phyloP scores from a whole-genome alignment of 805 yeast species.

The Candida montana region DNA sequence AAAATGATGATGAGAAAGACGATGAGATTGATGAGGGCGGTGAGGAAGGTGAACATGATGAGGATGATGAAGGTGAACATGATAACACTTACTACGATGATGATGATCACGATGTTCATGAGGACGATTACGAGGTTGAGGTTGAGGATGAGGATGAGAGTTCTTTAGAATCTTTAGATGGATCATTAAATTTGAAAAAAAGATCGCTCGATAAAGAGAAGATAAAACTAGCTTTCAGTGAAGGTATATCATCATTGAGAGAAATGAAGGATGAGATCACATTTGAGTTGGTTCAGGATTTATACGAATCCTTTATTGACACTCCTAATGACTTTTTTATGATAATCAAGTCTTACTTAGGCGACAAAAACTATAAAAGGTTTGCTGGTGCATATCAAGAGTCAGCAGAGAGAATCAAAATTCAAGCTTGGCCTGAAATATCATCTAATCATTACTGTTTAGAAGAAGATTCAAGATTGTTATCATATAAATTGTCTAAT shows the following conservation, averaged over 20 bases:
- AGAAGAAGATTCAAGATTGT: slow-evolving; percentile 4
- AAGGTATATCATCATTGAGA: slow-evolving; percentile 3
- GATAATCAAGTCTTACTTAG: slow-evolving; percentile 4
- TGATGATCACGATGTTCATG: not conserved
- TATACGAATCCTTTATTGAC: slow-evolving; percentile 6
- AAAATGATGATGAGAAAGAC: not conserved
- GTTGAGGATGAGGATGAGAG: no score
- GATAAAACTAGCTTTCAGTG: slow-evolving; percentile 1
- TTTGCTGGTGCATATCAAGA: slow-evolving; percentile 12
- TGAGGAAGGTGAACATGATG: not conserved
- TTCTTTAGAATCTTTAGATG: no score
- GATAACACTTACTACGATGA: not conserved
- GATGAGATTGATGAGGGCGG: not conserved
- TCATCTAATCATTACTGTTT: slow-evolving; percentile 5
- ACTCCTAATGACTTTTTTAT: slow-evolving; percentile 5
- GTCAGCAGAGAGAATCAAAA: slow-evolving; percentile 2
- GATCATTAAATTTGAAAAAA: not conserved
- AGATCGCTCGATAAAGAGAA: not conserved
- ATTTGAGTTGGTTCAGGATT: slow-evolving; percentile 9
- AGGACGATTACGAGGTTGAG: no score
- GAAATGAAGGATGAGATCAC: slow-evolving; percentile 1
- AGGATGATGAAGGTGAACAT: not conserved
- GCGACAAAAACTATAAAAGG: slow-evolving; percentile 3
- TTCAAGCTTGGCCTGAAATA: not conserved
- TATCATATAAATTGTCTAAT: not conserved